Conservation (phyloP, 1,284 basidiomycete species). For the Ceratobasidium theobromae region DNA sequence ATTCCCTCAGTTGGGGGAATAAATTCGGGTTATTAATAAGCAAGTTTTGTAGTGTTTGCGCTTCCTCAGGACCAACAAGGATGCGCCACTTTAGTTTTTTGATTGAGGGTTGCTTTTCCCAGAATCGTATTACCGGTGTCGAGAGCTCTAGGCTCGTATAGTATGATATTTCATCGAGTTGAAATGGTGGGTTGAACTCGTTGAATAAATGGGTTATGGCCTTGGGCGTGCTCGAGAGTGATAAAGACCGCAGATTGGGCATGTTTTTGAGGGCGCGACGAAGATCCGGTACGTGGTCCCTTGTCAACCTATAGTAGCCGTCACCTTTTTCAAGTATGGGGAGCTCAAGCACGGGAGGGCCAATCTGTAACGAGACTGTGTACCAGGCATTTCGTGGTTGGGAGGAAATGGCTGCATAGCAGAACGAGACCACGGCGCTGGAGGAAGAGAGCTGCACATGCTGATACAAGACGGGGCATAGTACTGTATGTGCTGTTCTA, state of each 20-base stretch:
- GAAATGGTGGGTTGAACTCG: not conserved
- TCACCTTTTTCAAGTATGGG: not conserved
- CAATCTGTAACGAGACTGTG: not conserved
- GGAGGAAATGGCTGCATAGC: no score
- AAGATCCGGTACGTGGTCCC: not conserved
- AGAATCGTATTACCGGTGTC: not conserved
- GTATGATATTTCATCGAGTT: not conserved
- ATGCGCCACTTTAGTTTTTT: not conserved
- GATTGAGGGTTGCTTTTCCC: not conserved
- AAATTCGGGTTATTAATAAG: no score
- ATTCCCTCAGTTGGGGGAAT: no score
- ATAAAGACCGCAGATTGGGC: not conserved
- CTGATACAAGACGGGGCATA: no score
- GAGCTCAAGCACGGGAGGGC: not conserved
- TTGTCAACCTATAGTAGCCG: not conserved
- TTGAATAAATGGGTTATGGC: not conserved
- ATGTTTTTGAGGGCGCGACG: not conserved
- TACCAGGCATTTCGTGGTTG: no score
- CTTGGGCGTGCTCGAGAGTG: not conserved
- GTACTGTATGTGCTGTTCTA: no score
- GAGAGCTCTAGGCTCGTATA: not conserved
- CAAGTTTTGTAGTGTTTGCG: no score
- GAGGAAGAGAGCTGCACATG: no score
- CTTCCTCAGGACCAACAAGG: no score
- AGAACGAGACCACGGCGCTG: no score